Percentiles rank a stretch among this genome's conserved stretches.
phyloP scores from a whole-genome alignment of 2,329 filamentous ascomycete species.

The Keithomyces neogunnii region DNA sequence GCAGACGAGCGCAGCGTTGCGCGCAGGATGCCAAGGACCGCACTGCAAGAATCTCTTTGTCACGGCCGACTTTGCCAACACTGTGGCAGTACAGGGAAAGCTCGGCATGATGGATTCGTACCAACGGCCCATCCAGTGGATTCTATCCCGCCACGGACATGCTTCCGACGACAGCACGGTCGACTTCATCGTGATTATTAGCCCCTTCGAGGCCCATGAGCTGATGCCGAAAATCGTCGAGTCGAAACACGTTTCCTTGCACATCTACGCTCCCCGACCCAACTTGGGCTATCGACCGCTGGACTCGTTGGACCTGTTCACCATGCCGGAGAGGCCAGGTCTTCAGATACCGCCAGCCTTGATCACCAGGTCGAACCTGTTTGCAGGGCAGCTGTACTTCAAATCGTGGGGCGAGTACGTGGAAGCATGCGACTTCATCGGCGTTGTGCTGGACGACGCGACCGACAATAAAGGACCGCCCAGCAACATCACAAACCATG shows the following conservation, averaged over 20 bases:
- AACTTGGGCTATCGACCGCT: constrained; percentile 18
- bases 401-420: constrained; percentile 44
- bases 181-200: constrained; percentile 44
- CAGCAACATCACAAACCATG: background rate
- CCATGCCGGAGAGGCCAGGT: constrained; percentile 3
- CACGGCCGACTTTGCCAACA: constrained; percentile 12
- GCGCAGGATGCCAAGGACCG: constrained; percentile 5
- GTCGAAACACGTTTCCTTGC: constrained; percentile 30
- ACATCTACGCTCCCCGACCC: constrained; percentile 41
- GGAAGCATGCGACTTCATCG: constrained; percentile 40
- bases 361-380: constrained; percentile 46
- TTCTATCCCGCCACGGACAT: constrained; percentile 7
- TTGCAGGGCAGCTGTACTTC: constrained; percentile 61
- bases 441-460: constrained; percentile 28
- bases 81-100: constrained; percentile 1
- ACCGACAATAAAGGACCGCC: constrained; percentile 12
- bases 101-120: constrained; percentile 11
- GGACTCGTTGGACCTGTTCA: constrained; percentile 13
- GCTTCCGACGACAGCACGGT: background rate
- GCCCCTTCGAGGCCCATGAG: constrained; percentile 49
- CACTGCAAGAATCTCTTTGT: constrained; percentile 11
- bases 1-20: constrained; percentile 11
- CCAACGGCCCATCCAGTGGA: constrained; percentile 17
- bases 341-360: background rate
- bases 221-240: constrained; percentile 32